These are phyloP conservation scores for Globisporangium heterothallicum DNA, from an alignment of 352 stramenopile species.

Conservation along the genomic window DNA sequence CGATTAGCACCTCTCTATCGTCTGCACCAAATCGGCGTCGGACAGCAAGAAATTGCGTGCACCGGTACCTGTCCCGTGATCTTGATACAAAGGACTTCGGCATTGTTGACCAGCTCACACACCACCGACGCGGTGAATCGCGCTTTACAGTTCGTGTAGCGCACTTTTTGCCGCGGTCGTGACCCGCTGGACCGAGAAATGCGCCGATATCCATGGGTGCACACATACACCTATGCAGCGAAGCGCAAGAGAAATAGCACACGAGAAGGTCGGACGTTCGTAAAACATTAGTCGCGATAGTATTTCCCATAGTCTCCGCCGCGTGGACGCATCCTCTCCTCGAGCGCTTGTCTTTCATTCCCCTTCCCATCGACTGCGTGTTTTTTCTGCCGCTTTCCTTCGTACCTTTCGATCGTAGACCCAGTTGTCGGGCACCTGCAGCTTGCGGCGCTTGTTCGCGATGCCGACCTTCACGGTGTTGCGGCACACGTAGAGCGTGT, in stretches of 20 bases:
- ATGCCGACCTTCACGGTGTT: conserved; percentile 73
- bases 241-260: conserved; percentile 1
- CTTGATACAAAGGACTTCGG: conserved; percentile 58
- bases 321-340: too few species aligned
- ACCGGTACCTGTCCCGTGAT: conserved; percentile 30
- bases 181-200: conserved; percentile 55
- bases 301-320: too few species aligned
- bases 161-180: conserved; percentile 60
- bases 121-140: conserved; percentile 60
- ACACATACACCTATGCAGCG: conserved; percentile 69
- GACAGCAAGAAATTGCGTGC: too few species aligned
- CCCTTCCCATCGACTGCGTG: not conserved
- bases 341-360: conserved; percentile 7
- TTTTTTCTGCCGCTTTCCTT: not conserved
- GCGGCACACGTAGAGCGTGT: conserved; percentile 78
- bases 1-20: not conserved
- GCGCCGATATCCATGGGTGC: conserved; percentile 67
- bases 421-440: conserved; percentile 59
- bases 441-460: conserved; percentile 63
- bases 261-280: not conserved
- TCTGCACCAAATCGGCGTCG: not conserved
- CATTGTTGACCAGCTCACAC: conserved; percentile 43
- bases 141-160: conserved; percentile 63
- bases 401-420: conserved; percentile 65
- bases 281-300: not conserved